Base-by-base conservation (phyloP, 2,329 filamentous ascomycete genomes). In the Paraphoma sp. region DNA sequence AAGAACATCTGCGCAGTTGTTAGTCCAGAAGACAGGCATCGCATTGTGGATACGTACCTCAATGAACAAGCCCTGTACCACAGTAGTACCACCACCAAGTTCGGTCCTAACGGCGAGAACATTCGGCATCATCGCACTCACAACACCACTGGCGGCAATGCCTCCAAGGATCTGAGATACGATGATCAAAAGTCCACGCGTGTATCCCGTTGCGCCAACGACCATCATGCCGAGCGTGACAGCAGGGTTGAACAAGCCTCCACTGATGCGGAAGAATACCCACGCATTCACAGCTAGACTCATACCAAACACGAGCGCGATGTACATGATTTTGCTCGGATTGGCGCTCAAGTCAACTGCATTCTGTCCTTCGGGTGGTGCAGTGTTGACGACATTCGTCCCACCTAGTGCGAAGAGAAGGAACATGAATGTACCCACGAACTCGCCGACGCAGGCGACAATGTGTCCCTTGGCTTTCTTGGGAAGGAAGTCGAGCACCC, bases 361-460 rank as follows among this genome's bases (percentile, higher is more conserved):
- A 40, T 59, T 55, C 1, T 45, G 45, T 5, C 56, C 52, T 41
- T 52, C 41, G 8, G 54, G 31, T n/a, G 66, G 64, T 33, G 59
- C 53, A 12, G 64, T 70, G 38, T 73, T 75, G 17, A 71, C 72
- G n/a, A 74, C 71, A 38, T 71, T 64, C 6, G 68, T 69, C 8
- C 62, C 64, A 1, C 62, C 56, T 18, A 69, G 62, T 11, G 68
- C 64, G 41, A 70, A 60, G 51, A 67, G 64, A 14, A 81, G 67
- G 65, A 81, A 81, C 50, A 80, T 69, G 57, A 79, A 78, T 1
- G 77, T 78, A 29, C 78, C 79, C 36, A 76, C 68, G 56, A 80
- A 80, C 53, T 81, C 78, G 30, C 78, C 78, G 16, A 79, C 41
- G 28, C 47, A 44, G 4, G 55, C 55, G 4, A 57, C 55, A n/a